phyloP scores from a whole-genome alignment of 2,329 filamentous ascomycete genomes.

The Scedosporium aurantiacum region DNA sequence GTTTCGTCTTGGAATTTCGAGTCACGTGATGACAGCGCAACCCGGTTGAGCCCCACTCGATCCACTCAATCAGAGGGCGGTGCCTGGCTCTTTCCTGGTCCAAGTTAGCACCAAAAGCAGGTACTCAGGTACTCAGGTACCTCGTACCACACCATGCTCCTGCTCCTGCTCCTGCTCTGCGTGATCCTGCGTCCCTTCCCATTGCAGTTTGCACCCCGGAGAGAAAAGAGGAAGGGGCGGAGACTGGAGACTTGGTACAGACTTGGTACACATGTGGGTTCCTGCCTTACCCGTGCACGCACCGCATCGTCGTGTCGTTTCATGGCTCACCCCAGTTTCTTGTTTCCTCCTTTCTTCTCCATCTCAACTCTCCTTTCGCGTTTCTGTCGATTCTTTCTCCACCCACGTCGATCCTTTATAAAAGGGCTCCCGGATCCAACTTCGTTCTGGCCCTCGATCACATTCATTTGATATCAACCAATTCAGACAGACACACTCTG shows the following conservation, averaged over 20 bases:
- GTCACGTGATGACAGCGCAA: neutral
- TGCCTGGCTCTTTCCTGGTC: neutral
- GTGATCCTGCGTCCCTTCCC: too few species aligned
- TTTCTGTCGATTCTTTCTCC: neutral
- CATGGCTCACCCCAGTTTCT: neutral
- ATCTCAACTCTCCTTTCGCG: neutral
- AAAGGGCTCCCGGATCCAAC: neutral
- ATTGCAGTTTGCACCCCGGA: too few species aligned
- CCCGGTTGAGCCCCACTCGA: neutral
- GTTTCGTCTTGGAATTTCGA: neutral
- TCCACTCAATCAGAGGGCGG: neutral
- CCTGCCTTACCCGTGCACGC: neutral
- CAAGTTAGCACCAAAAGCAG: neutral
- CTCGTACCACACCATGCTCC: neutral
- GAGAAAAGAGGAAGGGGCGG: neutral
- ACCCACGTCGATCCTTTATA: constrained; percentile 1
- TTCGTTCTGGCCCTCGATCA: neutral
- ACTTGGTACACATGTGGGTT: neutral
- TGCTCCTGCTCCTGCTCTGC: too few species aligned
- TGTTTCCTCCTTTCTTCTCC: neutral
- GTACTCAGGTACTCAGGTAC: neutral
- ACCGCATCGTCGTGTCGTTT: neutral
- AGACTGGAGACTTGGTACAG: neutral
- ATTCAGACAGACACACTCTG: neutral
- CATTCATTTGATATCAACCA: neutral